Base-by-base conservation (phyloP, 768 basidiomycete species). In the Auriscalpium microsporum region DNA sequence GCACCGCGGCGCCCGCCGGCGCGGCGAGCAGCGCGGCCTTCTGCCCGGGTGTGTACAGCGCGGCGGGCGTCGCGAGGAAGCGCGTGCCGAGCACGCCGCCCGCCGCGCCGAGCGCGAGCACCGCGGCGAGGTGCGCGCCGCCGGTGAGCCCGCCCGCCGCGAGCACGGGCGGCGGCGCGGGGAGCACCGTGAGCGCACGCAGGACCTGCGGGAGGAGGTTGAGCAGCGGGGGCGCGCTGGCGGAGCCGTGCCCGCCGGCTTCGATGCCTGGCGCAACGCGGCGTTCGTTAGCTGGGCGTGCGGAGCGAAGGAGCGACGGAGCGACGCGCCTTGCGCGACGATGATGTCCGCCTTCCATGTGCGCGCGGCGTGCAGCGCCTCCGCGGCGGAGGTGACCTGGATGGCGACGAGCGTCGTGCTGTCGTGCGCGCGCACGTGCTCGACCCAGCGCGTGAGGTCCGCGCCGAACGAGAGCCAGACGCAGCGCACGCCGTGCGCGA, bases 391-490 rank as follows among this genome's bases (percentile, higher is more conserved):
- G 44, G 76, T 75, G n/a, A 89, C 72, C 62, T 83, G 84, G 9
- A 85, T 74, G 61, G 87, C 86, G 37, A 92, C 71, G 47, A 77
- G 69, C 3, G 83, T 83, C 63, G 72, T 70, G 35, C 61, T 63
- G 62, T 87, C 81, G 52, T 78, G 70, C n/a, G 76, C 68, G 55
- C 83, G 82, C 48, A 88, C 73, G 56, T 75, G 75, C 17, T 75
- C 63, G 44, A 88, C 76, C 87, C 88, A 92, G 46, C 70, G 64
- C 11, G 70, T 69, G 16, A 86, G 61, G 59, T 83, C 69, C 28
- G 72, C 65, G 1, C 88, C 88, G 64, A 87, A 90, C 0, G 87
- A 73, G 44, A 93, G 73, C 88, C 89, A 92, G 52, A 92, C 69
- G 8, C 85, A 84, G 47, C 74, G 75, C 9, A 87, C 79, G 19